Evolutionary conservation across 257 asterid genomes (phyloP).

Genomic region (Rehmannia glutinosa): DNA sequence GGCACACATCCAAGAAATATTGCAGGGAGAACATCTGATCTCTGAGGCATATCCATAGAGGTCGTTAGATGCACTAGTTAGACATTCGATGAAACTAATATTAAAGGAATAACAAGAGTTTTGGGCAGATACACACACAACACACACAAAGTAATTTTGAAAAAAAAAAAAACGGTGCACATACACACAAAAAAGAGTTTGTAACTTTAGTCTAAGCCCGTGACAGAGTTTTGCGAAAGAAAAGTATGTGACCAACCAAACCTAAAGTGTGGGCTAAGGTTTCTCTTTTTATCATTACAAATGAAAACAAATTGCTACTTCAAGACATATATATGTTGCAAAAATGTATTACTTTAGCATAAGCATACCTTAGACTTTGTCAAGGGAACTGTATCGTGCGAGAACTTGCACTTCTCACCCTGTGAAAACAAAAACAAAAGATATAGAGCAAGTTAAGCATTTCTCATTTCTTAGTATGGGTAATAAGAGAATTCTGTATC

Average conservation of each 20-base stretch:
- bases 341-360: neutral
- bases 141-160: too few relatives aligned
- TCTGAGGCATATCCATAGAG: too few relatives aligned
- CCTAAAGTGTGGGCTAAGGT: neutral
- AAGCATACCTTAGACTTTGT: constrained; percentile 76
- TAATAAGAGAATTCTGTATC: neutral
- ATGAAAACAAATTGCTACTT: constrained; percentile 4
- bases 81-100: too few relatives aligned
- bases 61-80: too few relatives aligned
- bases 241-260: neutral
- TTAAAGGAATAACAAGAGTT: too few relatives aligned
- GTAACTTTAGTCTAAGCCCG: too few relatives aligned
- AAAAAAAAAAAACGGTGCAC: too few relatives aligned
- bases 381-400: constrained; percentile 84
- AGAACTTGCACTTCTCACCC: constrained; percentile 91
- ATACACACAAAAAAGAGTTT: too few relatives aligned
- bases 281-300: neutral
- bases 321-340: neutral
- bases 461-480: constrained; percentile 3
- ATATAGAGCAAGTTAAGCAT: constrained; percentile 11
- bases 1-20: too few relatives aligned
- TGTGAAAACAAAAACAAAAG: constrained; percentile 29
- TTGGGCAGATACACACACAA: too few relatives aligned
- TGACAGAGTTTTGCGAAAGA: neutral
- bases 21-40: too few relatives aligned